These are phyloP conservation scores for Allantophomopsis cytisporea DNA, from an alignment of 2,329 filamentous ascomycete species.

Conservation along the genomic window DNA sequence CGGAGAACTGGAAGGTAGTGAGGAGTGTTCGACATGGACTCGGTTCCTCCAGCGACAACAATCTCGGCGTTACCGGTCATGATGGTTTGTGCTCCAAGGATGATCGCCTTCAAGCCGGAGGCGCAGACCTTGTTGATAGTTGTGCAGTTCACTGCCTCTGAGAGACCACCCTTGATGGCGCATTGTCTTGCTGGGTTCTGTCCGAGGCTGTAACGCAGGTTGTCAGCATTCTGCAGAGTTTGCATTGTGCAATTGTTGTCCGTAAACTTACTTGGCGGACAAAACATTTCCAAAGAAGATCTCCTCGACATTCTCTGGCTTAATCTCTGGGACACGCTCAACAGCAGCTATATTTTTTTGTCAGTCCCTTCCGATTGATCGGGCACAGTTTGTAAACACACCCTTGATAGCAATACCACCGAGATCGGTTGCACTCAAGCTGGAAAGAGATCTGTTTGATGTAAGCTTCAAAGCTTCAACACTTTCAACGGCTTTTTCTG, in stretches of 20 bases:
- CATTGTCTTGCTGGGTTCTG: slow-evolving; percentile 95
- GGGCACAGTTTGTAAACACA: slow-evolving; percentile 21
- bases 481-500: too few relatives aligned
- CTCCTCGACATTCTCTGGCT: slow-evolving; percentile 82
- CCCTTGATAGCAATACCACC: slow-evolving; percentile 89
- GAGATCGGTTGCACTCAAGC: slow-evolving; percentile 73
- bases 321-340: slow-evolving; percentile 73
- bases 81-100: slow-evolving; percentile 92
- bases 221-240: not conserved
- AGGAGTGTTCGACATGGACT: slow-evolving; percentile 97
- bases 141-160: slow-evolving; percentile 68
- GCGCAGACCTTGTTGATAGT: slow-evolving; percentile 99
- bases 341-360: slow-evolving; percentile 45
- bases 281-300: slow-evolving; percentile 98
- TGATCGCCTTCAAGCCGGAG: slow-evolving; percentile 85
- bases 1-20: slow-evolving; percentile 89
- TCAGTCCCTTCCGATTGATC: too few relatives aligned
- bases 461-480: slow-evolving; percentile 4
- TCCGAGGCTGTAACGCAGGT: slow-evolving; percentile 51
- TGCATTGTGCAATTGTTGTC: not conserved
- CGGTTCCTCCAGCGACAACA: slow-evolving; percentile 85
- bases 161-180: slow-evolving; percentile 77
- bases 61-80: slow-evolving; percentile 90
- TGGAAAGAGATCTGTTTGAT: slow-evolving; percentile 63
- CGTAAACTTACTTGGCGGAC: slow-evolving; percentile 67